Evolutionary conservation across 805 yeast species (phyloP), one percentile per base, ranked within the genome.

Genomic region (Candida arabinofermentans): DNA sequence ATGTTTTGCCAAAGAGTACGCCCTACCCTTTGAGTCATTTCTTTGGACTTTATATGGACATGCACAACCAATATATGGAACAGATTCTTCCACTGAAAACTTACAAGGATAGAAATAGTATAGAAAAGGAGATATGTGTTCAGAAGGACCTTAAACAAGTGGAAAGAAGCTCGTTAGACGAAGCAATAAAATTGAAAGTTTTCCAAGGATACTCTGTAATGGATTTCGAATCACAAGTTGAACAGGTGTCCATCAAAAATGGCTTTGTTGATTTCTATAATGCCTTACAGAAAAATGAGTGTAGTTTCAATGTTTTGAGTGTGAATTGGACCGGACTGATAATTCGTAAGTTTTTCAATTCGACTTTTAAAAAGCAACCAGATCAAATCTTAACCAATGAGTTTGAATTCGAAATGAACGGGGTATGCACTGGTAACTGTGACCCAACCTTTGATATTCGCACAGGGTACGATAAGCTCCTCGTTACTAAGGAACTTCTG

Each of bases 261-360:
- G 77, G 75, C 0, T 71, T 74, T 50, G 40, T 56, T 34, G 57
- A 59, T 14, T 65, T 72, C 48, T 49, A 49, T 29, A 39, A 38
- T 5, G 22, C 22, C 10, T 18, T 24, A 9, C 24, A 7, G 29
- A 31, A 10, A 8, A 40, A 12, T 16, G 35, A n/a, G 21, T 41
- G 5, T 36, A 37, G 10, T 52, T 60, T 33, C 39, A 40, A 8
- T 16, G 64, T 81, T 2, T 49, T 81, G 24, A 80, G 86, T 49
- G 77, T 80, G 36, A 80, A 80, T 55, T 81, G 87, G 87, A 74
- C 83, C 7, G 65, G 69, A 1, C 17, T 62, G 10, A 61, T 79
- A 16, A 79, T 81, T 35, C 53, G 58, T 23, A 61, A 62, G 35
- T 59, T 39, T 33, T 55, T 65, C 27, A 32, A 22, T 37, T 54